phyloP scores from a whole-genome alignment of 805 yeast species.

The Nakazawaea laoshanensis region DNA sequence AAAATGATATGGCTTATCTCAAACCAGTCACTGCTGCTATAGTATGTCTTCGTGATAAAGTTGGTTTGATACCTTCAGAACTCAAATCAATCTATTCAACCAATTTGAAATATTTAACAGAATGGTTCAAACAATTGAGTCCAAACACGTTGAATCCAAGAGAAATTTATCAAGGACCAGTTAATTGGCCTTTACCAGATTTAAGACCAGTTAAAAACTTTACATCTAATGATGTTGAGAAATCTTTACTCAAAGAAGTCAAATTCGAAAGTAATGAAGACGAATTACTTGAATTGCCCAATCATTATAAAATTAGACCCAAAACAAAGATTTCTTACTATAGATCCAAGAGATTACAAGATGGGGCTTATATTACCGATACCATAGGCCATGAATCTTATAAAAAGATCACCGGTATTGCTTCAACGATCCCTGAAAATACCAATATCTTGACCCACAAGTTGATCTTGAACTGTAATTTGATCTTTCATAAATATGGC shows the following conservation, averaged over 20 bases:
- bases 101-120: conserved; percentile 49
- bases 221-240: conserved; percentile 70
- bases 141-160: conserved; percentile 11
- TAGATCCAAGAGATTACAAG: conserved; percentile 51
- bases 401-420: conserved; percentile 25
- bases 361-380: conserved; percentile 54
- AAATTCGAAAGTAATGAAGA: conserved; percentile 49
- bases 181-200: conserved; percentile 75
- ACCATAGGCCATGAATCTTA: conserved; percentile 37
- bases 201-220: conserved; percentile 55
- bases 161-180: conserved; percentile 1
- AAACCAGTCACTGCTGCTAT: conserved; percentile 72
- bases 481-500: conserved; percentile 32
- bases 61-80: conserved; percentile 77
- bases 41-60: conserved; percentile 73
- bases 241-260: conserved; percentile 67
- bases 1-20: conserved; percentile 36
- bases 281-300: conserved; percentile 14
- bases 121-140: conserved; percentile 45
- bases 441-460: conserved; percentile 52
- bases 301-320: conserved; percentile 16
- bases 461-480: conserved; percentile 47
- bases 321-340: conserved; percentile 34
- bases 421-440: conserved; percentile 15
- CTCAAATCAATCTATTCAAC: conserved; percentile 66